A percentile compares a stretch with the other conserved stretches of the same genome.
These are phyloP conservation scores for Strombidium stylifer DNA, from an alignment of 73 alveolate genomes.

Conservation along the genomic window DNA sequence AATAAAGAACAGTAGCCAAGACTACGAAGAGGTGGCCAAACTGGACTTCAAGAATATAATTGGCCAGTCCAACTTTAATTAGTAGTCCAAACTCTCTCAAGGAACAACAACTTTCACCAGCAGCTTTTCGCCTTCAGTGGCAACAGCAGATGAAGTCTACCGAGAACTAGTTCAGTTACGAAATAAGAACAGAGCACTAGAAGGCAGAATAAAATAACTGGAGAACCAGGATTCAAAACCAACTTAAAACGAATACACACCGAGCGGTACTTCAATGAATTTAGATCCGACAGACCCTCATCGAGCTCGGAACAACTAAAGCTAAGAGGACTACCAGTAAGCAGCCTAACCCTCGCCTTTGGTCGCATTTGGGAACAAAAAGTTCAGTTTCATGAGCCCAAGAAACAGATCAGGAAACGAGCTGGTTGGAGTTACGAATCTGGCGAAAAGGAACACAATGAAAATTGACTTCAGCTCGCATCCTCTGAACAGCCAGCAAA, in stretches of 20 bases:
- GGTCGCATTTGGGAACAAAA: too few relatives aligned
- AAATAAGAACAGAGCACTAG: slow-evolving; percentile 32
- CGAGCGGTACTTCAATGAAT: too few relatives aligned
- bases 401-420: too few relatives aligned
- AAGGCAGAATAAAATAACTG: slow-evolving; percentile 24
- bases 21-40: slow-evolving; percentile 1
- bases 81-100: slow-evolving; percentile 7
- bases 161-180: slow-evolving; percentile 31
- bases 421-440: too few relatives aligned
- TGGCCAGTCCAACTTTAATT: slow-evolving; percentile 7
- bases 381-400: too few relatives aligned
- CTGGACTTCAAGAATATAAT: slow-evolving; percentile 4
- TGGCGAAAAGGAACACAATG: too few relatives aligned
- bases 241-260: background rate
- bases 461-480: too few relatives aligned
- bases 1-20: background rate
- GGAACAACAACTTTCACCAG: background rate
- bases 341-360: too few relatives aligned
- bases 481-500: too few relatives aligned
- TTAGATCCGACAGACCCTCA: too few relatives aligned
- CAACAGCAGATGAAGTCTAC: slow-evolving; percentile 33
- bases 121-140: background rate
- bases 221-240: slow-evolving; percentile 25
- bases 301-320: too few relatives aligned
- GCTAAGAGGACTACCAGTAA: too few relatives aligned